Conservation (phyloP, 441 rosid species). For the Daphne laureola region DNA sequence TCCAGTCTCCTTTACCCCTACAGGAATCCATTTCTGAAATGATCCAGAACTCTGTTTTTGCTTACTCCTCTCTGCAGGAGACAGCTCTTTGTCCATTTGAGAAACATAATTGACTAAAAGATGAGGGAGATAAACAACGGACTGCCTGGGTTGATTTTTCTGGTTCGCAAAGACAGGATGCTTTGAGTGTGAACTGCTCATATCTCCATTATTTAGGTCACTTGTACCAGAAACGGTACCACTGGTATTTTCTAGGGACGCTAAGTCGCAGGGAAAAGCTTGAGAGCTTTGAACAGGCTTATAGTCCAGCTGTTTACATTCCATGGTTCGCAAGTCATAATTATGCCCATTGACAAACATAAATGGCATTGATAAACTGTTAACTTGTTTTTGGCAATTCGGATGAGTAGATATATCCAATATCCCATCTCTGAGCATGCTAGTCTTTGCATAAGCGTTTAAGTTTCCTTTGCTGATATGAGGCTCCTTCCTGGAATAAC, state of each 20-base stretch:
- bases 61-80: constrained; percentile 23
- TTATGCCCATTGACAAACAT: constrained; percentile 4
- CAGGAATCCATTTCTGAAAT: constrained; percentile 44
- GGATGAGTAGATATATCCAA: constrained; percentile 10
- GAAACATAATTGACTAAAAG: constrained; percentile 22
- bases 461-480: constrained; percentile 19
- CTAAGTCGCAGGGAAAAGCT: constrained; percentile 15
- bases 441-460: constrained; percentile 8
- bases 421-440: constrained; percentile 12
- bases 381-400: constrained; percentile 9
- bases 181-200: constrained; percentile 16
- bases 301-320: constrained; percentile 14
- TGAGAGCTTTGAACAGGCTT: constrained; percentile 18
- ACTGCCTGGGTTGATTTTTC: constrained; percentile 11
- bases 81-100: constrained; percentile 22
- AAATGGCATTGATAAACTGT: constrained; percentile 16
- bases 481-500: constrained; percentile 19
- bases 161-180: constrained; percentile 16
- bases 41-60: constrained; percentile 27
- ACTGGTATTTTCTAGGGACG: constrained; percentile 9
- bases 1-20: constrained; percentile 24
- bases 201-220: constrained; percentile 12
- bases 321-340: constrained; percentile 9
- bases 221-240: constrained; percentile 14
- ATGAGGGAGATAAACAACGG: constrained; percentile 26